Conservation (phyloP, 2,329 filamentous ascomycete genomes). For the Xylaria polymorpha region DNA sequence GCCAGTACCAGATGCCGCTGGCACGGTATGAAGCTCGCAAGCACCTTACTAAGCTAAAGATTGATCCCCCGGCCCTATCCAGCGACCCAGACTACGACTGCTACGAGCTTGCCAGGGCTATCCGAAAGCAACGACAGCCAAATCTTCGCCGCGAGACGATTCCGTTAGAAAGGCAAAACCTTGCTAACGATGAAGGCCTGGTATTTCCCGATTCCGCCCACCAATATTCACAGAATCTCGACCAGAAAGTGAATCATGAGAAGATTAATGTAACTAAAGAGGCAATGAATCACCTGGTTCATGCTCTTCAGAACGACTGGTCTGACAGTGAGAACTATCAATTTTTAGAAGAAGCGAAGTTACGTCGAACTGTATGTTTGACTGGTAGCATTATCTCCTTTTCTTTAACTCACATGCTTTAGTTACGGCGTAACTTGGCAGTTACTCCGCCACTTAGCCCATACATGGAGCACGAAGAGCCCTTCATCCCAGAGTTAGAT, state of each 20-base stretch:
- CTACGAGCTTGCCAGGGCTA: conserved; percentile 38
- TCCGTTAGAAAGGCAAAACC: conserved; percentile 45
- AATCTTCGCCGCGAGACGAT: conserved; percentile 38
- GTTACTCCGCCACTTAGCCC: conserved; percentile 49
- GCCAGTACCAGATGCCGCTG: not conserved
- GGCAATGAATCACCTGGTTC: conserved; percentile 38
- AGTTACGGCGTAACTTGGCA: conserved; percentile 38
- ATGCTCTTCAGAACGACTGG: conserved; percentile 38
- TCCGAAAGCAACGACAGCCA: conserved; percentile 35
- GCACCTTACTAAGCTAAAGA: conserved; percentile 37
- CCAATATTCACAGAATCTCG: conserved; percentile 34
- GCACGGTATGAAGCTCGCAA: conserved; percentile 23
- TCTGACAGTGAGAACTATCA: conserved; percentile 29
- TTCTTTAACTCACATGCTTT: conserved; percentile 24
- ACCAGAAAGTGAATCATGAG: conserved; percentile 33
- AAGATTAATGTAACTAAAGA: conserved; percentile 44
- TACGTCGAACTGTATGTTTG: conserved; percentile 33
- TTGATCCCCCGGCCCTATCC: conserved; percentile 45
- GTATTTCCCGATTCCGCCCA: conserved; percentile 41
- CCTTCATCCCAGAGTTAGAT: conserved; percentile 43
- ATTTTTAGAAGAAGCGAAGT: conserved; percentile 30
- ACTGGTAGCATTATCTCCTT: not conserved
- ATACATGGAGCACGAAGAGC: conserved; percentile 23
- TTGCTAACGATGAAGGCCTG: conserved; percentile 43
- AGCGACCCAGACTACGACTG: conserved; percentile 48